A percentile compares a stretch with the other conserved stretches of the same genome.
Conservation (phyloP, 352 stramenopile species). For the Globisporangium uncinulatum region DNA sequence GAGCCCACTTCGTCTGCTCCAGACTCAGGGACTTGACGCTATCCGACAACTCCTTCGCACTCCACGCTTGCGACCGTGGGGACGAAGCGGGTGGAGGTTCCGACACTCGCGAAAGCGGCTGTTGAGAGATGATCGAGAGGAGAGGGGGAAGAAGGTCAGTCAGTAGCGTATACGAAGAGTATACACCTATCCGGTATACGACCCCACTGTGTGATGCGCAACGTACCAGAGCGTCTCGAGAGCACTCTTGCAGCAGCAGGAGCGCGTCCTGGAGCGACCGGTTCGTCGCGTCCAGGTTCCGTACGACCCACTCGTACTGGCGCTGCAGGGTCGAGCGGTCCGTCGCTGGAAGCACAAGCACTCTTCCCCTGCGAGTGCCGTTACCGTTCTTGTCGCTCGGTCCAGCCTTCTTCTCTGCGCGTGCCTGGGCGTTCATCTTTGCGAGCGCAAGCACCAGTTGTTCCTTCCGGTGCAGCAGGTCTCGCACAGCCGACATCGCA, state of each 20-base stretch:
- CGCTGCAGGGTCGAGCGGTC: slow-evolving; percentile 38
- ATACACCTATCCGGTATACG: too few relatives aligned
- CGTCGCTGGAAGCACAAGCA: slow-evolving; percentile 5
- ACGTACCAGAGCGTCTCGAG: slow-evolving; percentile 6
- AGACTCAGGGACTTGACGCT: slow-evolving; percentile 24
- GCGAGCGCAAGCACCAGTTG: slow-evolving; percentile 40
- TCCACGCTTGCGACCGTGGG: not conserved
- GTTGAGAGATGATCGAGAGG: too few relatives aligned
- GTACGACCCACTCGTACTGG: slow-evolving; percentile 60
- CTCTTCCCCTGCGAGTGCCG: not conserved
- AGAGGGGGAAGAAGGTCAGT: too few relatives aligned
- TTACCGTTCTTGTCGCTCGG: not conserved
- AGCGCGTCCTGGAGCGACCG: slow-evolving; percentile 44
- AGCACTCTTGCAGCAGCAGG: slow-evolving; percentile 52
- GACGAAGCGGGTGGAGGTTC: not conserved
- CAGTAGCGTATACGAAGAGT: too few relatives aligned
- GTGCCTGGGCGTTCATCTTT: slow-evolving; percentile 34
- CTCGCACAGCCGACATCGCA: slow-evolving; percentile 42
- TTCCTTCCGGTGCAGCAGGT: slow-evolving; percentile 71
- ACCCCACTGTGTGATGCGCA: not conserved
- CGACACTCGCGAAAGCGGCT: not conserved
- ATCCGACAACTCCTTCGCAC: not conserved
- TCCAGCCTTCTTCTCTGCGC: not conserved
- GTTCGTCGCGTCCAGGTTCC: slow-evolving; percentile 69
- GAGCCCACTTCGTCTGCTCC: slow-evolving; percentile 61